phyloP scores from a whole-genome alignment of 306 rosid genomes.

The Cucurbita ficifolia region DNA sequence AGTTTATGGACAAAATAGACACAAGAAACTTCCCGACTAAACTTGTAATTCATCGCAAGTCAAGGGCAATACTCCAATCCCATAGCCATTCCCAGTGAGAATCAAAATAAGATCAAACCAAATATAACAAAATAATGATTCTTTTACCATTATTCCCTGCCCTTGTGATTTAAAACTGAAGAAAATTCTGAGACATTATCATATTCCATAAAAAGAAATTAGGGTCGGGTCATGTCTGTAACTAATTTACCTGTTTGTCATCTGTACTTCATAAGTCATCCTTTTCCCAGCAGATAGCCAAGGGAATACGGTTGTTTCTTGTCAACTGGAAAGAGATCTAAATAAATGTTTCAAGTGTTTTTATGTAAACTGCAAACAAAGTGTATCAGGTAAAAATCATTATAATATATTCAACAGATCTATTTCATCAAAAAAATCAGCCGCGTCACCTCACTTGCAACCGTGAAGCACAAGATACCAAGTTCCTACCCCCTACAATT shows the following conservation, averaged over 20 bases:
- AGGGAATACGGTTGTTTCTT: not conserved
- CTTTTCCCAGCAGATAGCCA: not conserved
- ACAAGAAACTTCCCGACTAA: too few species aligned
- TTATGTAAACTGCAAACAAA: slow-evolving; percentile 1
- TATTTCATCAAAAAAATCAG: slow-evolving; percentile 11
- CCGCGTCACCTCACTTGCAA: not conserved
- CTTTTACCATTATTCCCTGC: not conserved
- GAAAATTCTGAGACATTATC: not conserved
- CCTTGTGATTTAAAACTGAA: too few species aligned
- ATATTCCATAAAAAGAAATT: not conserved
- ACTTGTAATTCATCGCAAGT: too few species aligned
- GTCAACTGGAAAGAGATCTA: not conserved
- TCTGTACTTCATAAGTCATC: not conserved
- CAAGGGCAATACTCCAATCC: not conserved
- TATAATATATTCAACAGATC: slow-evolving; percentile 21
- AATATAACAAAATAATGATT: not conserved
- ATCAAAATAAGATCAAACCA: not conserved
- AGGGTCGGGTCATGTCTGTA: not conserved
- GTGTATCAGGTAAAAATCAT: slow-evolving; percentile 7
- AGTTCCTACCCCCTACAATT: slow-evolving; percentile 32
- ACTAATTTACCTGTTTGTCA: not conserved
- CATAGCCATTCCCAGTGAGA: not conserved
- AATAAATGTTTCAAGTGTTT: not conserved
- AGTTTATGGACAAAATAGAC: too few species aligned
- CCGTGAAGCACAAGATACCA: slow-evolving; percentile 17